Percentiles rank a stretch among this genome's conserved stretches.
phyloP scores from a whole-genome alignment of 164 flowering plant genomes.

The Hamamelis virginiana region DNA sequence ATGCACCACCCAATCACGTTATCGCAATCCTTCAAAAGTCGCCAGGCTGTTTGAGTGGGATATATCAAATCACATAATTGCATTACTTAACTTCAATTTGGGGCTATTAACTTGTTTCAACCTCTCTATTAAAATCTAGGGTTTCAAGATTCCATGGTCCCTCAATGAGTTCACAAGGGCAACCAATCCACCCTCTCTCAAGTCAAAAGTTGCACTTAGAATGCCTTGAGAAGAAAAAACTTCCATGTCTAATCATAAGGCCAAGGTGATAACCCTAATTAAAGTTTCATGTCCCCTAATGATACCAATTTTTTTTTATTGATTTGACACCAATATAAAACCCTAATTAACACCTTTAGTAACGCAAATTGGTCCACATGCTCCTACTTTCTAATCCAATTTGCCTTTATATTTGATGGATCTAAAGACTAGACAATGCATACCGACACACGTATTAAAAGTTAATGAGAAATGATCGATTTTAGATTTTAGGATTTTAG shows the following conservation, averaged over 20 bases:
- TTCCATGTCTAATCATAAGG: conserved; percentile 30
- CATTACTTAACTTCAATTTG: conserved; percentile 30
- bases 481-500: too few relatives aligned
- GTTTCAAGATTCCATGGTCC: conserved; percentile 22
- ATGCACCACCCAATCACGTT: too few relatives aligned
- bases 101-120: conserved; percentile 16
- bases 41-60: conserved; percentile 16
- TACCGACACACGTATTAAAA: too few relatives aligned
- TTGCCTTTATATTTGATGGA: too few relatives aligned
- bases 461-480: too few relatives aligned
- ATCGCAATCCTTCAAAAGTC: not conserved
- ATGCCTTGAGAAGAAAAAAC: conserved; percentile 39
- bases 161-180: conserved; percentile 10
- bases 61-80: conserved; percentile 25
- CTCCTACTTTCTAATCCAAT: too few relatives aligned
- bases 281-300: conserved; percentile 22
- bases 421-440: too few relatives aligned
- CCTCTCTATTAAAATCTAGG: conserved; percentile 1
- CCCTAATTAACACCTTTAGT: too few relatives aligned
- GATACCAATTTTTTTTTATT: not conserved
- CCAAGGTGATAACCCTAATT: conserved; percentile 24
- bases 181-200: conserved; percentile 22
- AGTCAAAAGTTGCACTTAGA: conserved; percentile 44
- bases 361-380: too few relatives aligned
- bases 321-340: conserved; percentile 34